Base-by-base conservation (phyloP, 352 stramenopile species). In the Aphanomyces stellatus region DNA sequence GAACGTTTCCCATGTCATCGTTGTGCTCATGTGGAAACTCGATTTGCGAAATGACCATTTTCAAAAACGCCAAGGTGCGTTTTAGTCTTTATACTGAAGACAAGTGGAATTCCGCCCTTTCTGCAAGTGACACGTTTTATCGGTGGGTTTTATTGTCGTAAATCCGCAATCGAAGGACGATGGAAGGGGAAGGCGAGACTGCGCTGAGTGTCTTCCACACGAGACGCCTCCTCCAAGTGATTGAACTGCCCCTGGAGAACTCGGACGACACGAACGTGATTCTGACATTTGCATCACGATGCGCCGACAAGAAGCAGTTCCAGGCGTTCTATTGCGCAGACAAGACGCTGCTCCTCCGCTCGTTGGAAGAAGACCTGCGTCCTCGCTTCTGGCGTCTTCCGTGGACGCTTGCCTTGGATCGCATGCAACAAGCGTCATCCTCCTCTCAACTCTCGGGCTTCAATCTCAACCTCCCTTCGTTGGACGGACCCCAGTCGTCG, bases 301-400 rank as follows among this genome's bases (percentile, higher is more conserved):
- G 60, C 25, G 42, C 34, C 13, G 60, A 55, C 34, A 57, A 67
- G 60, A 67, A 67, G 42, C 60, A 67, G 25, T 67, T 67, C 49
- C 60, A 67, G 34, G 60, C 60, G 28, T 67, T 67, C 46, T 67
- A 67, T 33, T 67, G 60, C 42, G 49, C 60, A 17, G 60, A 67
- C 34, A 67, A 67, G 30, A 67, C 60, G 27, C 53, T 95, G 53
- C 53, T 95, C 31, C 46, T 95, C 3, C 75, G 86, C 4, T 91
- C 81, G 35, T 74, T 92, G 24, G 86, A 93, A 55, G 84, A 91
- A 60, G 86, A 95, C 67, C 72, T 83, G 31, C 72, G 70, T 34
- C 73, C 78, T 35, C 82, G 84, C 24, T 83, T 92, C 57, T 69
- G 0, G 75, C 70, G 31, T 63, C 72, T 19, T 75, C 81, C 37